Evolutionary conservation across 352 stramenopile genomes (phyloP).

Genomic region (Sclerospora graminicola): DNA sequence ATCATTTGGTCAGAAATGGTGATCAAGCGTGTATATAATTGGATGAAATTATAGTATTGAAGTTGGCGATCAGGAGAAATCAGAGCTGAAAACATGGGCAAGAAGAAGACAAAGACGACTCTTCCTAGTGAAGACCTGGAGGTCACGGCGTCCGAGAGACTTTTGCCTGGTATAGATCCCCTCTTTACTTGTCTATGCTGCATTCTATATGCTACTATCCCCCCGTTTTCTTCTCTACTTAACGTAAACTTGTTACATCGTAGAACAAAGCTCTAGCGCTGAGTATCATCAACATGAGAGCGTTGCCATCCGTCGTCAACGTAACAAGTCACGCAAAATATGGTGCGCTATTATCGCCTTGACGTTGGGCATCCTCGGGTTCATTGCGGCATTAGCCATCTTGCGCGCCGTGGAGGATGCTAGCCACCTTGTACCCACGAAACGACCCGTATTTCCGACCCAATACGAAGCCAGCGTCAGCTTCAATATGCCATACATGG

Average conservation of each 20-base stretch:
- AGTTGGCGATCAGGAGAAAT: slow-evolving; percentile 5
- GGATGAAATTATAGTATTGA: slow-evolving; percentile 20
- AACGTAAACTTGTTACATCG: slow-evolving; percentile 5
- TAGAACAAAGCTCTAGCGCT: slow-evolving; percentile 14
- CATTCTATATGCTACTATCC: background rate
- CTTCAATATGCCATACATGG: slow-evolving; percentile 84
- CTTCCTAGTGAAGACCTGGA: slow-evolving; percentile 35
- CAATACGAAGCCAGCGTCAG: slow-evolving; percentile 84
- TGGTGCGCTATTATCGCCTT: slow-evolving; percentile 80
- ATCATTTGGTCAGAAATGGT: slow-evolving; percentile 1
- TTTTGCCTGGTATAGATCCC: slow-evolving; percentile 29
- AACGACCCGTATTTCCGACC: slow-evolving; percentile 58
- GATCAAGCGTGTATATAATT: slow-evolving; percentile 3
- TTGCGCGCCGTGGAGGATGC: slow-evolving; percentile 72
- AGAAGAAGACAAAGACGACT: slow-evolving; percentile 52
- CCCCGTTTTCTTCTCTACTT: background rate
- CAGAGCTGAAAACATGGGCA: slow-evolving; percentile 27
- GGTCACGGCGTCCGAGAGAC: slow-evolving; percentile 29
- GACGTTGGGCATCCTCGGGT: slow-evolving; percentile 64
- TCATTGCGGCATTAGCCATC: slow-evolving; percentile 76
- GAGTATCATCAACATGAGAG: slow-evolving; percentile 29
- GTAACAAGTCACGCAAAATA: slow-evolving; percentile 55
- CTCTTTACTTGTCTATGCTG: background rate
- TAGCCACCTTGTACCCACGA: slow-evolving; percentile 57
- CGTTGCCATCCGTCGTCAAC: slow-evolving; percentile 32